A percentile compares a stretch with the other conserved stretches of the same genome.
These are phyloP conservation scores for Zygoascus tannicola DNA, from an alignment of 805 yeast species.

Conservation along the genomic window DNA sequence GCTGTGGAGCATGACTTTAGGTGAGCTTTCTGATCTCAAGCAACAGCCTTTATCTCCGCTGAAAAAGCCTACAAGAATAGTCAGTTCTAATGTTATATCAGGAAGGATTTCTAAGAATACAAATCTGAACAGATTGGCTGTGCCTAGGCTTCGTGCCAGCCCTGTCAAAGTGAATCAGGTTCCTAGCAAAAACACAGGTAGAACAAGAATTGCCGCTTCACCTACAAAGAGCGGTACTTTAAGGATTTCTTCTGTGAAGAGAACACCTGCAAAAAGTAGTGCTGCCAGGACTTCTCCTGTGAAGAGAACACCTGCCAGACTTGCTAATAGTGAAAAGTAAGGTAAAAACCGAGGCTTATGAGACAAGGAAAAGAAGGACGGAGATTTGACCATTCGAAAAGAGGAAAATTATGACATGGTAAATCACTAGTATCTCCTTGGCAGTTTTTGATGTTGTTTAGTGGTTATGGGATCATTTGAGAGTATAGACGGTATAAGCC, in stretches of 20 bases:
- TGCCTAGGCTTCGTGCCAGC: conserved; percentile 2
- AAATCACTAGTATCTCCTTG: too few species aligned
- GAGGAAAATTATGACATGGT: too few species aligned
- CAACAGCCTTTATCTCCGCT: conserved; percentile 1
- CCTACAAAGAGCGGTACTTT: not conserved
- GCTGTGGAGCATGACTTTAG: conserved; percentile 36
- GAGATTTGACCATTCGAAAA: too few species aligned
- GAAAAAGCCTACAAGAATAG: not conserved
- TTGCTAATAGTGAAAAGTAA: too few species aligned
- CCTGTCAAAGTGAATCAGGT: conserved; percentile 1
- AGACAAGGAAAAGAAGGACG: too few species aligned
- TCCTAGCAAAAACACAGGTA: not conserved
- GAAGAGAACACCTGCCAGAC: not conserved
- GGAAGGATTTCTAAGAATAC: not conserved
- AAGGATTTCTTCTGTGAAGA: not conserved
- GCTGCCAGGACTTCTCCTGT: not conserved
- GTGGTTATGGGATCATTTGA: too few species aligned
- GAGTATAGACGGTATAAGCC: too few species aligned
- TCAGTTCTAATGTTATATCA: too few species aligned
- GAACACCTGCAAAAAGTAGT: not conserved
- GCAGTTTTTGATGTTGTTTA: too few species aligned
- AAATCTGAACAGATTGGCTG: not conserved
- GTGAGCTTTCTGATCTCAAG: conserved; percentile 23
- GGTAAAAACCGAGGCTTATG: too few species aligned
- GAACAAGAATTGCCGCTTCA: not conserved